These are phyloP conservation scores for Nemania diffusa DNA, from an alignment of 2,329 filamentous ascomycete genomes.

Conservation along the genomic window DNA sequence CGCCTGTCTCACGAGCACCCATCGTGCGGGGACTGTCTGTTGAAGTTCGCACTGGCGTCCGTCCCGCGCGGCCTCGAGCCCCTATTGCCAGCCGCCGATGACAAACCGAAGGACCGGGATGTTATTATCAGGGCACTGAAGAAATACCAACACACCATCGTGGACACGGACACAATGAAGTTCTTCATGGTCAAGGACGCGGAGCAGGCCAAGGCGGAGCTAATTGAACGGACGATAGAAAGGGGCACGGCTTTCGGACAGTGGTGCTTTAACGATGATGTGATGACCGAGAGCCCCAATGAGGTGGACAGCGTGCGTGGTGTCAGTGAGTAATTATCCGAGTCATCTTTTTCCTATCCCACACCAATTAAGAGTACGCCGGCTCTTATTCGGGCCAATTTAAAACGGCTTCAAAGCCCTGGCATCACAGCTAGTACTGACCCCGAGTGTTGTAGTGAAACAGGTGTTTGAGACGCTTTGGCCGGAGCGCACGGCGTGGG, in stretches of 20 bases:
- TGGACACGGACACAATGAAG: conserved; percentile 53
- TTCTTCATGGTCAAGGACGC: conserved; percentile 58
- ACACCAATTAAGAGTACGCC: not conserved
- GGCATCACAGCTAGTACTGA: not conserved
- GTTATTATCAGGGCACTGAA: conserved; percentile 46
- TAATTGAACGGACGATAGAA: conserved; percentile 51
- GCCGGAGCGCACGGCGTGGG: conserved; percentile 36
- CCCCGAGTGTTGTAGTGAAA: conserved; percentile 31
- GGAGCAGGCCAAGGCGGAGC: conserved; percentile 49
- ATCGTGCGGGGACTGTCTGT: conserved; percentile 55
- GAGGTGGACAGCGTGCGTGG: conserved; percentile 50
- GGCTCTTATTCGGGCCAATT: not conserved
- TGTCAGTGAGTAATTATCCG: conserved; percentile 40
- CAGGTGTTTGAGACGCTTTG: conserved; percentile 51
- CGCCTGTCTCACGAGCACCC: conserved; percentile 52
- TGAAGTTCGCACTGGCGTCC: conserved; percentile 53
- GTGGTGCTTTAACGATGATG: conserved; percentile 57
- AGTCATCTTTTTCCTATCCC: not conserved
- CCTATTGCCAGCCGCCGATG: conserved; percentile 49
- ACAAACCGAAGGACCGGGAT: conserved; percentile 45
- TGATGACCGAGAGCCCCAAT: conserved; percentile 49
- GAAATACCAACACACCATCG: conserved; percentile 55
- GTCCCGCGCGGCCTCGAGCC: conserved; percentile 50
- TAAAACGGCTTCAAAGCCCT: not conserved
- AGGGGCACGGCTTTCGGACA: conserved; percentile 51